phyloP scores from a whole-genome alignment of 139 green algal genomes.

The Nannochloris sp. region DNA sequence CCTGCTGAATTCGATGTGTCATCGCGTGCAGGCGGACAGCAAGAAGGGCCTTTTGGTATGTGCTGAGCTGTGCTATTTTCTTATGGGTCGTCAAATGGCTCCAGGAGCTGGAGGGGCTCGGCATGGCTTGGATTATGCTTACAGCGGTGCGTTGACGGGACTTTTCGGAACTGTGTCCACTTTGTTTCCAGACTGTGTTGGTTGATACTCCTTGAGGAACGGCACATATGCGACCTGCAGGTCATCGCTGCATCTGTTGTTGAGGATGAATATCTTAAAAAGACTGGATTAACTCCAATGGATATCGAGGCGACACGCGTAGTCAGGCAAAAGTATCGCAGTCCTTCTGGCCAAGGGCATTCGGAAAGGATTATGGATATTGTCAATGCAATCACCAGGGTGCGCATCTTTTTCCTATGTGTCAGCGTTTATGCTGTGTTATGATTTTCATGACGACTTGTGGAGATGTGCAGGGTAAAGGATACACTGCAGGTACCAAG shows the following conservation, averaged over 20 bases:
- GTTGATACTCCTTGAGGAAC: not conserved
- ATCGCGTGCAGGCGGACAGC: constrained; percentile 24
- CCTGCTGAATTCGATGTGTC: not conserved
- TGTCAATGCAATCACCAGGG: constrained; percentile 25
- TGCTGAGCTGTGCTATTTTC: constrained; percentile 20
- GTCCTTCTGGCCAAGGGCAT: constrained; percentile 39
- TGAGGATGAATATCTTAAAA: constrained; percentile 33
- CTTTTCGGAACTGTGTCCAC: constrained; percentile 1
- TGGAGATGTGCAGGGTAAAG: constrained; percentile 12
- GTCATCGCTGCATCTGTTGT: constrained; percentile 34
- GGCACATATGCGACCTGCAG: constrained; percentile 9
- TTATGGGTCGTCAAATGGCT: constrained; percentile 22
- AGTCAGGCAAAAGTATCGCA: constrained; percentile 11
- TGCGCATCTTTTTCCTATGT: not conserved
- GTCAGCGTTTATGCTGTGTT: not conserved
- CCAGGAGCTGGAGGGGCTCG: constrained; percentile 24
- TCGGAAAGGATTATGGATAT: constrained; percentile 35
- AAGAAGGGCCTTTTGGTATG: constrained; percentile 28
- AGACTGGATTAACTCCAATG: constrained; percentile 28
- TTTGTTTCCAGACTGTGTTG: constrained; percentile 10
- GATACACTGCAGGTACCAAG: constrained; percentile 29
- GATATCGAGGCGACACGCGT: constrained; percentile 14
- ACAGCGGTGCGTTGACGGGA: constrained; percentile 24
- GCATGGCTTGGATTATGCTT: constrained; percentile 31
- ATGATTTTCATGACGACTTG: not conserved